Conservation (phyloP, 257 asterid genomes). For the Petunia secreta region DNA sequence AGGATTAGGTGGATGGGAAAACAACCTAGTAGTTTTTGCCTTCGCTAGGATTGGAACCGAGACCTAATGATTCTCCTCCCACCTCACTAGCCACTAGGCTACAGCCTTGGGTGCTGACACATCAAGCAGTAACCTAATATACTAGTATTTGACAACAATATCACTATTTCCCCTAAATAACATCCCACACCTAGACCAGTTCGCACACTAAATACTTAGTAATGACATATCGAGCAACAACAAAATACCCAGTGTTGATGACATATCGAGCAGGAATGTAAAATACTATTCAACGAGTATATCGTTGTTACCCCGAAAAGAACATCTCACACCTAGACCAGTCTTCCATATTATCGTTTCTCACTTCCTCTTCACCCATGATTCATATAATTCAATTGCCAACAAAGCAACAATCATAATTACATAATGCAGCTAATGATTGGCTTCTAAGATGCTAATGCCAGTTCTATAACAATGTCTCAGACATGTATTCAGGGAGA, state of each 20-base stretch:
- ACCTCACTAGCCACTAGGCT: too few species aligned
- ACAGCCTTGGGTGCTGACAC: too few species aligned
- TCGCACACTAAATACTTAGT: background rate
- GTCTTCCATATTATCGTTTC: background rate
- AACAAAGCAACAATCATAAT: background rate
- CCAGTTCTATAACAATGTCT: background rate
- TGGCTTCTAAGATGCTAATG: background rate
- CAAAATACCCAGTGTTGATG: background rate
- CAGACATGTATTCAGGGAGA: background rate
- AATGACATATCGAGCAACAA: background rate
- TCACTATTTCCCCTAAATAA: too few species aligned
- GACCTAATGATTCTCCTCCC: too few species aligned
- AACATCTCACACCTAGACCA: background rate
- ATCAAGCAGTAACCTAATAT: too few species aligned
- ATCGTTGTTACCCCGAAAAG: background rate
- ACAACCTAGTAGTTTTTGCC: too few species aligned
- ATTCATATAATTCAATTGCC: background rate
- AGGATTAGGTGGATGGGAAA: too few species aligned
- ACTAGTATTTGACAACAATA: too few species aligned
- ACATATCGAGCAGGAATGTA: background rate
- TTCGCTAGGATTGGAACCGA: too few species aligned
- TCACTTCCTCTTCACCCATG: background rate
- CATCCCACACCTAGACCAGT: too few species aligned
- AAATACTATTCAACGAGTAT: background rate
- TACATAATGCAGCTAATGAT: background rate